phyloP scores from a whole-genome alignment of 1,139 yeast genomes.

The Saccharomyces hybrid region DNA sequence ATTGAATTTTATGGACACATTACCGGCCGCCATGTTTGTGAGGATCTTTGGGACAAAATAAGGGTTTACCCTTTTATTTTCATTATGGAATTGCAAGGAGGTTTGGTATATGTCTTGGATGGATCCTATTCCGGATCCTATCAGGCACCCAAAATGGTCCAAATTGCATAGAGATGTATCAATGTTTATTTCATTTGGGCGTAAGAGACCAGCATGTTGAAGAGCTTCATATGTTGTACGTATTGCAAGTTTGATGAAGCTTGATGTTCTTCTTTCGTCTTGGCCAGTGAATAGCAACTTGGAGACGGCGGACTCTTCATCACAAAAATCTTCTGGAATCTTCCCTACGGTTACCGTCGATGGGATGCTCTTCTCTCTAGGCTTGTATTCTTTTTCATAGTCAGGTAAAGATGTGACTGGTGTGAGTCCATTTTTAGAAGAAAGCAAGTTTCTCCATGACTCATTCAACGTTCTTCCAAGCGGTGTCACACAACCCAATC shows the following conservation, averaged over 20 bases:
- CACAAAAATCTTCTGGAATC: background rate
- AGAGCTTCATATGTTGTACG: constrained; percentile 76
- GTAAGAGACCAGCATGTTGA: constrained; percentile 43
- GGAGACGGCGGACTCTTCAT: constrained; percentile 1
- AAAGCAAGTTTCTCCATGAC: constrained; percentile 48
- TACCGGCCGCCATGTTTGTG: constrained; percentile 93
- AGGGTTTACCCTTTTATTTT: constrained; percentile 75
- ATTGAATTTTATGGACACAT: constrained; percentile 70
- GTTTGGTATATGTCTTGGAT: constrained; percentile 59
- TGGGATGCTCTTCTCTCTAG: constrained; percentile 41
- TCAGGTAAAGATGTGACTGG: constrained; percentile 46
- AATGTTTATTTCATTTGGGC: constrained; percentile 31
- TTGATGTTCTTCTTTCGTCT: constrained; percentile 51
- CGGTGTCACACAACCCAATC: constrained; percentile 81
- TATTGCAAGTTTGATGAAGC: constrained; percentile 71
- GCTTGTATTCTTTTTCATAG: constrained; percentile 43
- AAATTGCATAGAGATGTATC: constrained; percentile 17
- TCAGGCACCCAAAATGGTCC: constrained; percentile 55
- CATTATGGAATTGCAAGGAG: constrained; percentile 49
- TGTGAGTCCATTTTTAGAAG: constrained; percentile 46
- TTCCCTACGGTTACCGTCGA: constrained; percentile 44
- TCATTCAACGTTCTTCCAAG: constrained; percentile 60
- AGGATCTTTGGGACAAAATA: constrained; percentile 76
- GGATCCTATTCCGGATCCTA: constrained; percentile 93
- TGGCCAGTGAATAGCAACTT: constrained; percentile 21